Percentiles rank a stretch among this genome's conserved stretches.
Conservation (phyloP, 1,139 yeast species). For the Hanseniaspora uvarum region DNA sequence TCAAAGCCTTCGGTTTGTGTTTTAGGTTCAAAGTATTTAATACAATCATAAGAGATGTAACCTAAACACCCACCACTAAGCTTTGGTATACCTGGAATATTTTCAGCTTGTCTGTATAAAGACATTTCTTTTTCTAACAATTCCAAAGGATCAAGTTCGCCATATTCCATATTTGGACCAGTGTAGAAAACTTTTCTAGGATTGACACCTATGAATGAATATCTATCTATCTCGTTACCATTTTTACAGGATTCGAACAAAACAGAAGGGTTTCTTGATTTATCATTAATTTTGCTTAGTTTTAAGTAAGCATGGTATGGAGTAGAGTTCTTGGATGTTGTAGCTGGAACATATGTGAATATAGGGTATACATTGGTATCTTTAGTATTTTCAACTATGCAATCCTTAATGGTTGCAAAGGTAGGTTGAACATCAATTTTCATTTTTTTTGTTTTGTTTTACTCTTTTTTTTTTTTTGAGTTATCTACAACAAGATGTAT, state of each 20-base stretch:
- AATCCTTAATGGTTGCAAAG: constrained; percentile 39
- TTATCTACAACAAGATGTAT: neutral
- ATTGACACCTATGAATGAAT: constrained; percentile 76
- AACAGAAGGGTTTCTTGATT: constrained; percentile 55
- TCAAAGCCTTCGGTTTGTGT: constrained; percentile 47
- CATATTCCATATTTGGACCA: constrained; percentile 49
- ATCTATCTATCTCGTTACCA: constrained; percentile 82
- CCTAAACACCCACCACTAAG: constrained; percentile 96
- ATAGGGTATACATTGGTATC: constrained; percentile 57
- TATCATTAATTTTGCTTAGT: constrained; percentile 60
- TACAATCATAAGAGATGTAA: constrained; percentile 89
- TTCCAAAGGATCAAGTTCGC: constrained; percentile 65
- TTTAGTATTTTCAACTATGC: constrained; percentile 36
- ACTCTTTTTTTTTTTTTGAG: neutral
- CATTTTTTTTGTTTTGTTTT: neutral
- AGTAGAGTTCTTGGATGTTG: constrained; percentile 46
- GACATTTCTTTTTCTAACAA: constrained; percentile 64
- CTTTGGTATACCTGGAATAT: constrained; percentile 67
- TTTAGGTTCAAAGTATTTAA: constrained; percentile 88
- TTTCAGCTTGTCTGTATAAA: constrained; percentile 53
- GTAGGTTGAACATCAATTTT: constrained; percentile 48
- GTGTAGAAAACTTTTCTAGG: constrained; percentile 77
- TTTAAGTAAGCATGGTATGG: constrained; percentile 86
- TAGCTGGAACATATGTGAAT: constrained; percentile 61
- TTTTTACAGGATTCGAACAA: constrained; percentile 79